Conservation (phyloP, 257 asterid genomes). For the Plantago ovata region DNA sequence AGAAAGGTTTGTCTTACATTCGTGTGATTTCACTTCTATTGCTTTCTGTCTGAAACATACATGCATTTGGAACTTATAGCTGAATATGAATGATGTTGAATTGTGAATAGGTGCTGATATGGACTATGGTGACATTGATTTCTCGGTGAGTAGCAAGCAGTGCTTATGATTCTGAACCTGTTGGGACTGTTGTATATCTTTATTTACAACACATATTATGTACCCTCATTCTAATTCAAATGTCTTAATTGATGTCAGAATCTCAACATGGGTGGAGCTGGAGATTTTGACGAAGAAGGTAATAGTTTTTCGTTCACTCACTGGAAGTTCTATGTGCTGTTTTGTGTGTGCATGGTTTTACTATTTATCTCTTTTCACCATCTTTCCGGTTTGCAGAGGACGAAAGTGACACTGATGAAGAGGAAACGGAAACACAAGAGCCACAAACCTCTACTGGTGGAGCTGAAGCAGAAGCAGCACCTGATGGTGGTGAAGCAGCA, state of each 20-base stretch:
- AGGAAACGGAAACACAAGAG: slow-evolving; percentile 13
- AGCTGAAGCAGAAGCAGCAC: slow-evolving; percentile 26
- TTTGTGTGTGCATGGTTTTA: neutral
- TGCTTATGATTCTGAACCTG: neutral
- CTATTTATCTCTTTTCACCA: neutral
- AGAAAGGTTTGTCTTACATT: slow-evolving; percentile 25
- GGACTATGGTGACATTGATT: slow-evolving; percentile 37
- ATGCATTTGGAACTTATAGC: too few species aligned
- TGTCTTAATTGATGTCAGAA: slow-evolving; percentile 27
- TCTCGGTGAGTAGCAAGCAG: slow-evolving; percentile 42
- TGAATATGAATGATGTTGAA: neutral
- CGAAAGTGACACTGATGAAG: slow-evolving; percentile 36
- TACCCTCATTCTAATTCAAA: neutral
- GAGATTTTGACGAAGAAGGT: slow-evolving; percentile 40
- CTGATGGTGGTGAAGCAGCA: slow-evolving; percentile 17
- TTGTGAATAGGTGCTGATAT: neutral
- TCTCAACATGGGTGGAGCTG: slow-evolving; percentile 41
- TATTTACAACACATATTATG: neutral
- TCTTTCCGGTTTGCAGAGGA: slow-evolving; percentile 24
- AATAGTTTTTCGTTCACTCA: neutral
- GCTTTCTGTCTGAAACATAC: neutral
- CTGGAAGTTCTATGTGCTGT: slow-evolving; percentile 2
- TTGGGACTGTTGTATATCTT: neutral
- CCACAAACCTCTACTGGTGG: slow-evolving; percentile 9
- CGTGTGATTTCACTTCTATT: neutral